phyloP scores from a whole-genome alignment of 192 early-diverging fungal genomes.

The Coemansia sp. region DNA sequence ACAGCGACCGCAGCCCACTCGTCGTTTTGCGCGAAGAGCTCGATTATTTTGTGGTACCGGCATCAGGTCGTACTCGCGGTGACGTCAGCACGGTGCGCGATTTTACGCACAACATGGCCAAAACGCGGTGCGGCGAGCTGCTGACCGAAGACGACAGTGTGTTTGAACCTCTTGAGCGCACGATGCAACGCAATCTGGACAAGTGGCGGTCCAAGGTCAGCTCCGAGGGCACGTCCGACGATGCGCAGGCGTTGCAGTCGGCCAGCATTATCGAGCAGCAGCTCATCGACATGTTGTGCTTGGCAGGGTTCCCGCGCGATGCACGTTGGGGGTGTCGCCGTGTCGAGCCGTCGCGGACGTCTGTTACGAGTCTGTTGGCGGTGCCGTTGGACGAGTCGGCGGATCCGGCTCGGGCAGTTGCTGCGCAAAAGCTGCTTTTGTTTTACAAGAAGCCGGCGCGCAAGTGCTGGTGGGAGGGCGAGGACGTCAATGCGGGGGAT shows the following conservation, averaged over 20 bases:
- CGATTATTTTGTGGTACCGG: conserved; percentile 69
- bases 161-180: conserved; percentile 72
- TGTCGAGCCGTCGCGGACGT: conserved; percentile 65
- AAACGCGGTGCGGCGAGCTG: conserved; percentile 62
- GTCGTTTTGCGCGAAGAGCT: conserved; percentile 78
- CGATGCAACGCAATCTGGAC: conserved; percentile 61
- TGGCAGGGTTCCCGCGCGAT: conserved; percentile 70
- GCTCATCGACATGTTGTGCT: conserved; percentile 79
- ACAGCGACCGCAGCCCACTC: conserved; percentile 63
- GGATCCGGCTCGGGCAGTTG: conserved; percentile 65
- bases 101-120: conserved; percentile 56
- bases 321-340: conserved; percentile 75
- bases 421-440: conserved; percentile 71
- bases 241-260: conserved; percentile 44
- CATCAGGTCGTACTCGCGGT: conserved; percentile 35
- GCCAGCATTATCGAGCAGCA: conserved; percentile 65
- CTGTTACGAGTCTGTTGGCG: conserved; percentile 67
- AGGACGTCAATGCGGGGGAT: conserved; percentile 62
- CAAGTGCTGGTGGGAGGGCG: conserved; percentile 85
- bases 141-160: conserved; percentile 68
- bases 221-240: conserved; percentile 44
- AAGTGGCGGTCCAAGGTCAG: conserved; percentile 42
- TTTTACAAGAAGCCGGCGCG: conserved; percentile 84
- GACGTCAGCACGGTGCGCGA: conserved; percentile 47
- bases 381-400: conserved; percentile 70